These are phyloP conservation scores for Daphne laureola DNA, from an alignment of 441 rosid species.

Conservation along the genomic window DNA sequence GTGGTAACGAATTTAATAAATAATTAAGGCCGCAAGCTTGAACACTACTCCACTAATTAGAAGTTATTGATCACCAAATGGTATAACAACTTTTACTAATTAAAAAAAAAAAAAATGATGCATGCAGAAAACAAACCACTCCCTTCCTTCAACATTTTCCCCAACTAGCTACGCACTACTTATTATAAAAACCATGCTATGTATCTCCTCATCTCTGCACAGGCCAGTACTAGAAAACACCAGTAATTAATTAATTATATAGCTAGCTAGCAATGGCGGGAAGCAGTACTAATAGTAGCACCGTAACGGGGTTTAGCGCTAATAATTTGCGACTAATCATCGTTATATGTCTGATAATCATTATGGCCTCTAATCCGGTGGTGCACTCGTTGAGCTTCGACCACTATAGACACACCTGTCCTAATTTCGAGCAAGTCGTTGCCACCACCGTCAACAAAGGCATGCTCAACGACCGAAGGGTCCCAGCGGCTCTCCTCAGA, in stretches of 20 bases:
- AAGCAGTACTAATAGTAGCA: too few relatives aligned
- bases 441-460: slow-evolving; percentile 39
- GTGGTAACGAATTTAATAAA: too few relatives aligned
- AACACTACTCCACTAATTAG: slow-evolving; percentile 44
- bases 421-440: slow-evolving; percentile 35
- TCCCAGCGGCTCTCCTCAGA: slow-evolving; percentile 55
- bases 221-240: neutral
- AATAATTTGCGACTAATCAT: too few relatives aligned
- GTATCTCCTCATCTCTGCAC: slow-evolving; percentile 1
- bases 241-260: slow-evolving; percentile 3
- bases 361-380: neutral
- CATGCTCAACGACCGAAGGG: slow-evolving; percentile 41
- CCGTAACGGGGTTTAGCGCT: too few relatives aligned
- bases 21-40: slow-evolving; percentile 24
- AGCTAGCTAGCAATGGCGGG: too few relatives aligned
- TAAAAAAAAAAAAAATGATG: neutral
- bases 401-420: slow-evolving; percentile 47
- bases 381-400: slow-evolving; percentile 40
- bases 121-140: slow-evolving; percentile 25
- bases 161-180: neutral
- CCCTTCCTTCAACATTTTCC: slow-evolving; percentile 8
- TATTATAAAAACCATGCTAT: slow-evolving; percentile 13
- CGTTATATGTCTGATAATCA: neutral
- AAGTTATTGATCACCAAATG: slow-evolving; percentile 47
- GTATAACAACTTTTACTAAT: slow-evolving; percentile 41